Percentiles rank a stretch among this genome's conserved stretches.
These are phyloP conservation scores for Fomitiporia mediterranea DNA, from an alignment of 1,284 basidiomycete species.

Conservation along the genomic window DNA sequence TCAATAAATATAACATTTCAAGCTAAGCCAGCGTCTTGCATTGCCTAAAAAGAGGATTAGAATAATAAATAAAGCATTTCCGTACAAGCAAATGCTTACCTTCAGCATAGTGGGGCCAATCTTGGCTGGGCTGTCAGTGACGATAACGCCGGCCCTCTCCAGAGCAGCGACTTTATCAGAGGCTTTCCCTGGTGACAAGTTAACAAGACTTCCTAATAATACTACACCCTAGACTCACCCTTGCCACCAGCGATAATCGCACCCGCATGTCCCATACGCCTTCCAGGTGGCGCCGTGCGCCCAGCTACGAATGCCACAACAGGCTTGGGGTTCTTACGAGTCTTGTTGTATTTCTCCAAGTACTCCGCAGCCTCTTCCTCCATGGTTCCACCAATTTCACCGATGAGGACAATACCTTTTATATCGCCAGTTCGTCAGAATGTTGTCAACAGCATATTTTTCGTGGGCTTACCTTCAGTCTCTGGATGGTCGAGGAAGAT, in stretches of 20 bases:
- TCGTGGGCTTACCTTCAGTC: conserved; percentile 80
- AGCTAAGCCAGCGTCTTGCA: conserved; percentile 80
- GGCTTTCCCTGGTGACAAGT: conserved; percentile 63
- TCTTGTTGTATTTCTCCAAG: conserved; percentile 91
- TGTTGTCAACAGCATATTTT: too few species aligned
- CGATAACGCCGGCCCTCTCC: conserved; percentile 87
- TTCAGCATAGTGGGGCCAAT: conserved; percentile 86
- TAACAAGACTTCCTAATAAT: background rate
- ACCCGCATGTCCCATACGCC: conserved; percentile 98
- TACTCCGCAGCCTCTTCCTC: conserved; percentile 99
- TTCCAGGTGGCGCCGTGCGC: conserved; percentile 93
- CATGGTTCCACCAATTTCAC: conserved; percentile 99
- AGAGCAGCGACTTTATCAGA: conserved; percentile 96
- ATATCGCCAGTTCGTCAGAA: too few species aligned
- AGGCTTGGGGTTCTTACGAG: conserved; percentile 83
- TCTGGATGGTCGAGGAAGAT: conserved; percentile 92
- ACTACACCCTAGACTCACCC: conserved; percentile 42
- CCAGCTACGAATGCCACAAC: conserved; percentile 99
- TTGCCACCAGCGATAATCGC: conserved; percentile 98
- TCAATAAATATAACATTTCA: conserved; percentile 35
- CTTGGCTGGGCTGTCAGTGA: conserved; percentile 95
- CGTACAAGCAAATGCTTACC: conserved; percentile 40
- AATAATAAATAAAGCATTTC: conserved; percentile 12
- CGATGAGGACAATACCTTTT: conserved; percentile 92
- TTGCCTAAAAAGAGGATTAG: conserved; percentile 47